These are phyloP conservation scores for Tylopilus vinaceipallidus DNA, from an alignment of 768 basidiomycete species.

Conservation along the genomic window DNA sequence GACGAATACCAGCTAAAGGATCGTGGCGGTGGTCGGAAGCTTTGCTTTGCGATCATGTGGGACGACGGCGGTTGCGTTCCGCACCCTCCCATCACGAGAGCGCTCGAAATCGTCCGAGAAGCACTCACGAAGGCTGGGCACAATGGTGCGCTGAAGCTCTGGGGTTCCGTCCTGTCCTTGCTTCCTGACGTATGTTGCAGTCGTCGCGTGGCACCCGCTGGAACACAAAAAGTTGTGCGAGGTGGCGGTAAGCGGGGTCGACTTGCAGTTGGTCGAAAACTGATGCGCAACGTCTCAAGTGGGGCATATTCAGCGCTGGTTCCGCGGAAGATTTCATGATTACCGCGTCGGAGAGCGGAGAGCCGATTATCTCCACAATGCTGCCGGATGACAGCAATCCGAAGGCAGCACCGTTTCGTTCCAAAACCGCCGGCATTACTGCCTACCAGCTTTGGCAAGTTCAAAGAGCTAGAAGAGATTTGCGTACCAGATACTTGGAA, in stretches of 20 bases:
- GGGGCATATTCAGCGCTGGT: slow-evolving; percentile 45
- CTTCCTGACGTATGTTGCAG: slow-evolving; percentile 32
- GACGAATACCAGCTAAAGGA: slow-evolving; percentile 58
- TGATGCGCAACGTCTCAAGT: slow-evolving; percentile 24
- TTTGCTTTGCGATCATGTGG: slow-evolving; percentile 65
- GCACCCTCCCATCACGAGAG: slow-evolving; percentile 63
- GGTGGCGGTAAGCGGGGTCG: slow-evolving; percentile 38
- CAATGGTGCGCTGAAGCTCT: slow-evolving; percentile 42
- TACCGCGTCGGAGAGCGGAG: slow-evolving; percentile 41
- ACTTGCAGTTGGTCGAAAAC: neutral
- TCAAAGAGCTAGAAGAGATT: slow-evolving; percentile 44
- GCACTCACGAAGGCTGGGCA: slow-evolving; percentile 65
- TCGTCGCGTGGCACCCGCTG: slow-evolving; percentile 66
- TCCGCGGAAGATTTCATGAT: slow-evolving; percentile 45
- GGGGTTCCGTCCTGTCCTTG: neutral
- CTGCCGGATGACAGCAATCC: slow-evolving; percentile 27
- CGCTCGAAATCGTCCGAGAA: slow-evolving; percentile 51
- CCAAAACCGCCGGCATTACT: slow-evolving; percentile 32
- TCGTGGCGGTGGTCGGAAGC: slow-evolving; percentile 48
- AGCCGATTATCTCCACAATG: slow-evolving; percentile 57
- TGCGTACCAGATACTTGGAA: slow-evolving; percentile 58
- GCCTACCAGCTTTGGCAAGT: slow-evolving; percentile 70
- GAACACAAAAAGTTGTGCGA: slow-evolving; percentile 48
- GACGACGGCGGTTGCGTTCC: slow-evolving; percentile 60
- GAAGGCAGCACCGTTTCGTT: slow-evolving; percentile 25